Conservation (phyloP, 140 eudicot species). For the Eryngium alpinum region DNA sequence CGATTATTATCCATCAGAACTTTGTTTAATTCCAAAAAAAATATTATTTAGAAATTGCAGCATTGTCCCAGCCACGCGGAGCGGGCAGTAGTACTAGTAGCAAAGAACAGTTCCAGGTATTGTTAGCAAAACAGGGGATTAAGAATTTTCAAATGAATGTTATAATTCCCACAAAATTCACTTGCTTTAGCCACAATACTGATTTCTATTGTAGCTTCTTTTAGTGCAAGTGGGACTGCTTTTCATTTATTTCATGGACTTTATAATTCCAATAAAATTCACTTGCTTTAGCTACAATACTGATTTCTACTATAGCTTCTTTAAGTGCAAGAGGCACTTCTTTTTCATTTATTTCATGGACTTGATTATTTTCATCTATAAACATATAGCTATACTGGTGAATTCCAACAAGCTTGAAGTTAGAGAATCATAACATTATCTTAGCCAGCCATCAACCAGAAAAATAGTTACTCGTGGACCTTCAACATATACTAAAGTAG, state of each 20-base stretch:
- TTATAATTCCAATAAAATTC: not conserved
- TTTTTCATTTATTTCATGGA: not conserved
- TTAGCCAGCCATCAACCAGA: not conserved
- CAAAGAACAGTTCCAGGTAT: not conserved
- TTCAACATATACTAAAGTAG: not conserved
- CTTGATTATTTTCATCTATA: not conserved
- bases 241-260: not conserved
- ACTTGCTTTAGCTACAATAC: not conserved
- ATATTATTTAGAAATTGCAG: no score
- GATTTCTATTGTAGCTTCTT: not conserved
- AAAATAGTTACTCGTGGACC: not conserved
- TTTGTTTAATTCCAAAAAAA: no score
- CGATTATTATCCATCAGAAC: no score
- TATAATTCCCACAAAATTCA: not conserved
- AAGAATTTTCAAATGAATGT: not conserved
- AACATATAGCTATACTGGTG: not conserved
- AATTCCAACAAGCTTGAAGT: not conserved
- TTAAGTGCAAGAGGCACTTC: not conserved
- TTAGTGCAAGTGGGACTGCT: not conserved
- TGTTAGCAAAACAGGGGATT: not conserved
- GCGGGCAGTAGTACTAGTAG: not conserved
- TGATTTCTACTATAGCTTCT: not conserved
- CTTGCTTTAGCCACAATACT: not conserved
- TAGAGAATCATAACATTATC: not conserved
- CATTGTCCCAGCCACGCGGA: no score